These are phyloP conservation scores for Hyaloscypha finlandica DNA, from an alignment of 495 filamentous ascomycete species.

Conservation along the genomic window DNA sequence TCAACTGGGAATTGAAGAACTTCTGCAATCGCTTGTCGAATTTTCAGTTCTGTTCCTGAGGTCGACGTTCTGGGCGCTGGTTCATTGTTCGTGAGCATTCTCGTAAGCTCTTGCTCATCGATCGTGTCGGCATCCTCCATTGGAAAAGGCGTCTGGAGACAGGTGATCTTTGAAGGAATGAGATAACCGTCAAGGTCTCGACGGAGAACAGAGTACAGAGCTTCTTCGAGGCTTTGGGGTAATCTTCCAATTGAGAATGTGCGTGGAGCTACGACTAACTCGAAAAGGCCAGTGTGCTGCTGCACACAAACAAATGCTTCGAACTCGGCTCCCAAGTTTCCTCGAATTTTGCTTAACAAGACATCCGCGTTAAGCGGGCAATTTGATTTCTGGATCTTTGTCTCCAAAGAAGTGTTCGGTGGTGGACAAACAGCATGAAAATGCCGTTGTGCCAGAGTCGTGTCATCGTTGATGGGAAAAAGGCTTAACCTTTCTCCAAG, in stretches of 20 bases:
- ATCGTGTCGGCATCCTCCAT: slow-evolving; percentile 29
- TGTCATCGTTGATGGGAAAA: slow-evolving; percentile 36
- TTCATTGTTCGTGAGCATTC: slow-evolving; percentile 3
- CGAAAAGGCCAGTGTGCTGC: neutral
- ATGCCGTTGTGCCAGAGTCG: slow-evolving; percentile 34
- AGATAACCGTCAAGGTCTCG: slow-evolving; percentile 34
- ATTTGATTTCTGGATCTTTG: slow-evolving; percentile 27
- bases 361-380: slow-evolving; percentile 14
- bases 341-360: neutral
- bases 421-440: slow-evolving; percentile 42
- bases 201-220: neutral
- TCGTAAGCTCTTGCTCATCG: slow-evolving; percentile 23
- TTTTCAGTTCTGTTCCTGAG: slow-evolving; percentile 31
- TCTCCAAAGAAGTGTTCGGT: slow-evolving; percentile 35
- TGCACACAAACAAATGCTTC: neutral
- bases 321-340: neutral
- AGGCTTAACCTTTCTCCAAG: slow-evolving; percentile 40
- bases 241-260: too few species aligned
- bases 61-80: neutral
- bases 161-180: slow-evolving; percentile 35
- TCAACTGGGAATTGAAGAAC: slow-evolving; percentile 31
- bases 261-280: slow-evolving; percentile 9
- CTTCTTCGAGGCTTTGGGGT: neutral
- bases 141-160: slow-evolving; percentile 35
- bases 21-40: slow-evolving; percentile 38